phyloP scores from a whole-genome alignment of 768 basidiomycete species.

The Peribolospora baueri region DNA sequence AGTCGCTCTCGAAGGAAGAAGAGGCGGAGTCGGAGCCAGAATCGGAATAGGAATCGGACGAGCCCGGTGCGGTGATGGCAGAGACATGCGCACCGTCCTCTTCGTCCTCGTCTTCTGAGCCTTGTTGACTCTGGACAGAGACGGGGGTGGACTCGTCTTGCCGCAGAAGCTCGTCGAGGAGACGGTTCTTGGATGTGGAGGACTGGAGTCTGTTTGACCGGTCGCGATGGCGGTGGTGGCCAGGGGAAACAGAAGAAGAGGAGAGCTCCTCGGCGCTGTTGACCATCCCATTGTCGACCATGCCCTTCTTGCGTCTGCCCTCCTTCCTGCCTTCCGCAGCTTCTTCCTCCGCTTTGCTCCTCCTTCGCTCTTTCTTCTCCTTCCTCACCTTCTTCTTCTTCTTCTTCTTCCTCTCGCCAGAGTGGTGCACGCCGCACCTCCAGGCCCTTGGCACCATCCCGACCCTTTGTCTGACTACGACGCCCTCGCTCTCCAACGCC shows the following conservation, averaged over 20 bases:
- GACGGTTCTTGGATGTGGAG: background rate
- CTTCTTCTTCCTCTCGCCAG: constrained; percentile 2
- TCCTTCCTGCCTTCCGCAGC: background rate
- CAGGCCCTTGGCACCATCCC: constrained; percentile 88
- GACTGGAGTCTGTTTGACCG: background rate
- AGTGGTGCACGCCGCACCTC: constrained; percentile 20
- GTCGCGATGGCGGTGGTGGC: background rate
- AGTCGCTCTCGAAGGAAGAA: constrained; percentile 3
- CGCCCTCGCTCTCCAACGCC: constrained; percentile 60
- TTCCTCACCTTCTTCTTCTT: background rate
- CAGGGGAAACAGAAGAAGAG: background rate
- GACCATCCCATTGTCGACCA: background rate
- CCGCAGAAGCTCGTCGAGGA: background rate
- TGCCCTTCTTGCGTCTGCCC: no score
- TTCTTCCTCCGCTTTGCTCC: background rate
- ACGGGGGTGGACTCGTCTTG: constrained; percentile 10
- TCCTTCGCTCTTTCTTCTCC: background rate
- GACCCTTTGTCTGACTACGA: constrained; percentile 57
- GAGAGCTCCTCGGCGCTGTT: background rate
- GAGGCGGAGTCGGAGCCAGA: background rate
- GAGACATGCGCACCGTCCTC: constrained; percentile 6
- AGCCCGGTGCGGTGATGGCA: background rate
- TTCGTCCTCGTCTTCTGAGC: constrained; percentile 8
- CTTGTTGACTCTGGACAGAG: constrained; percentile 12
- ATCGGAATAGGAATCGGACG: background rate